These are phyloP conservation scores for Orobanche coerulescens DNA, from an alignment of 257 asterid species.

Conservation along the genomic window DNA sequence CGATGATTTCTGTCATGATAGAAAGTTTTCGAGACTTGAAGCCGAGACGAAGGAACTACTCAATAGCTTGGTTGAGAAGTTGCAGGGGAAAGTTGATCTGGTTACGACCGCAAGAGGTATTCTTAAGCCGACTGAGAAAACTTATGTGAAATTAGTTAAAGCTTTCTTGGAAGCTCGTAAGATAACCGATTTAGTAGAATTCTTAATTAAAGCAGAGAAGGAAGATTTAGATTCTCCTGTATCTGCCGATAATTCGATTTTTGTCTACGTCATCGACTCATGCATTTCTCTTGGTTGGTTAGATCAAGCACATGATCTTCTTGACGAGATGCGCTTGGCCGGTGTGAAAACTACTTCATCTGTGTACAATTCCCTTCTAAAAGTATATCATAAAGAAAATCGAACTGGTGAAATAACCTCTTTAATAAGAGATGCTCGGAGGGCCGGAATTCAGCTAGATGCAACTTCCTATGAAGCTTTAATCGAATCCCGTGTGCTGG, in stretches of 20 bases:
- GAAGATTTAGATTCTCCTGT: slow-evolving; percentile 66
- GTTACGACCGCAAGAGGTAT: slow-evolving; percentile 72
- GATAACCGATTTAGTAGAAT: slow-evolving; percentile 64
- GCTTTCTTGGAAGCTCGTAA: slow-evolving; percentile 67
- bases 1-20: slow-evolving; percentile 55
- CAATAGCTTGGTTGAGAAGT: slow-evolving; percentile 38
- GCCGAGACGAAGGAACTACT: slow-evolving; percentile 57
- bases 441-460: slow-evolving; percentile 74
- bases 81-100: slow-evolving; percentile 62
- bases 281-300: slow-evolving; percentile 83
- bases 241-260: slow-evolving; percentile 55
- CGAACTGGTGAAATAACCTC: slow-evolving; percentile 51
- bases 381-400: slow-evolving; percentile 61
- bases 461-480: slow-evolving; percentile 57
- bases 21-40: slow-evolving; percentile 48
- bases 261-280: slow-evolving; percentile 54
- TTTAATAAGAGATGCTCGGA: slow-evolving; percentile 74
- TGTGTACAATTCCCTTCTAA: slow-evolving; percentile 66
- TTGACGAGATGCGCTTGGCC: slow-evolving; percentile 85
- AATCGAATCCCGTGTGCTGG: slow-evolving; percentile 58
- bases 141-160: slow-evolving; percentile 65
- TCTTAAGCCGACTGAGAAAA: slow-evolving; percentile 75
- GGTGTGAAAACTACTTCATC: slow-evolving; percentile 66
- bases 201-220: slow-evolving; percentile 54
- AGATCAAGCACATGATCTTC: slow-evolving; percentile 85